These are phyloP conservation scores for Fomitopsis betulina DNA, from an alignment of 1,284 basidiomycete genomes.

Conservation along the genomic window DNA sequence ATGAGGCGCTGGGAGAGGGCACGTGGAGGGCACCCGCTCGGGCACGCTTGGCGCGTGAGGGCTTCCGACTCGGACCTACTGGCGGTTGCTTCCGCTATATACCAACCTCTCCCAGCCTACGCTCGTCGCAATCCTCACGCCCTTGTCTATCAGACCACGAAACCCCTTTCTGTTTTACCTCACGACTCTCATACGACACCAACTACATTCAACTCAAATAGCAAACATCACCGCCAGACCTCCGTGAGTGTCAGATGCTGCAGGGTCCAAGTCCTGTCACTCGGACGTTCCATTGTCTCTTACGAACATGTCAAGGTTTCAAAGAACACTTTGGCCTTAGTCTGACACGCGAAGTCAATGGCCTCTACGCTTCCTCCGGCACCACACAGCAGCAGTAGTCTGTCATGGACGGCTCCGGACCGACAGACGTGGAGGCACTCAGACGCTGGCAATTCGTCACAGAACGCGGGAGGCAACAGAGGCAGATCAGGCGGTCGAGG, in stretches of 20 bases:
- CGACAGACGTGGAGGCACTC: slow-evolving; percentile 42
- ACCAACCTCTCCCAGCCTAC: neutral
- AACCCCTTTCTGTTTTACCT: neutral
- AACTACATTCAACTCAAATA: neutral
- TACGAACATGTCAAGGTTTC: neutral
- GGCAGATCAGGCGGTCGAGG: slow-evolving; percentile 29
- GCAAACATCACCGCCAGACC: neutral
- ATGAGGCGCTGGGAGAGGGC: neutral
- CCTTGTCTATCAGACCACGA: neutral
- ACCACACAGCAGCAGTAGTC: slow-evolving; percentile 16
- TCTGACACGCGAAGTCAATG: slow-evolving; percentile 8
- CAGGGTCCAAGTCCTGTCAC: neutral
- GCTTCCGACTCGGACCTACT: neutral
- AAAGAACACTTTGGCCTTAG: neutral
- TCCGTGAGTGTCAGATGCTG: neutral
- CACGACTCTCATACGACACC: neutral
- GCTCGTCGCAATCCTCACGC: neutral
- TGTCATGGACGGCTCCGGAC: slow-evolving; percentile 21
- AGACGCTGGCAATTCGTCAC: slow-evolving; percentile 48
- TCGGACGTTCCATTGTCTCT: slow-evolving; percentile 1
- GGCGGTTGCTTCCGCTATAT: neutral
- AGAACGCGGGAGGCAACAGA: slow-evolving; percentile 21
- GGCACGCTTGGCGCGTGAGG: slow-evolving; percentile 1
- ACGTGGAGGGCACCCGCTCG: neutral
- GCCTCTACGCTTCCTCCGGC: slow-evolving; percentile 20